Percentiles rank a stretch among this genome's conserved stretches.
phyloP scores from a whole-genome alignment of 2,329 filamentous ascomycete genomes.

The Colletotrichum noveboracense region DNA sequence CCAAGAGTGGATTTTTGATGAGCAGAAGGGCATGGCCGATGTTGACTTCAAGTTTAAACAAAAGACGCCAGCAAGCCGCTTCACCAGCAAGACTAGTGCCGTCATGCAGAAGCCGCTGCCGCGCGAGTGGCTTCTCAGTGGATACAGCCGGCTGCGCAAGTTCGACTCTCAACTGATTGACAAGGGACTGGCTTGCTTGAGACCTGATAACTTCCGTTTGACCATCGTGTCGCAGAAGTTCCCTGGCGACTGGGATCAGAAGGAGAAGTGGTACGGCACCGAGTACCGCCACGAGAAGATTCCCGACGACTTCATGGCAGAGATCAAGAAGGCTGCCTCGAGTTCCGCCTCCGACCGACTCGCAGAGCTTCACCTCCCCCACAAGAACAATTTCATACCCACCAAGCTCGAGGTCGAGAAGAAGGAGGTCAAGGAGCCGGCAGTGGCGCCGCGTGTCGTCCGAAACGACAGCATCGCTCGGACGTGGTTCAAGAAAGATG shows the following conservation, averaged over 20 bases:
- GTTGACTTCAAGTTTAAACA: slow-evolving; percentile 96
- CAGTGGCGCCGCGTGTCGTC: slow-evolving; percentile 78
- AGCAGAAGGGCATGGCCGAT: slow-evolving; percentile 88
- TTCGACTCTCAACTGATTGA: slow-evolving; percentile 83
- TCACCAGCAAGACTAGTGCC: slow-evolving; percentile 83
- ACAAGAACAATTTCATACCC: slow-evolving; percentile 95
- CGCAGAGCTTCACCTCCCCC: slow-evolving; percentile 80
- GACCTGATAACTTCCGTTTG: slow-evolving; percentile 89
- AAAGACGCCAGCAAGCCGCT: slow-evolving; percentile 87
- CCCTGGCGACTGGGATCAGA: slow-evolving; percentile 83
- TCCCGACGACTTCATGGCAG: slow-evolving; percentile 73
- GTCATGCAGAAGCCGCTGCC: slow-evolving; percentile 93
- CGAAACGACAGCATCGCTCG: slow-evolving; percentile 82
- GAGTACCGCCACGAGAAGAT: slow-evolving; percentile 88
- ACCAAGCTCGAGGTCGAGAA: slow-evolving; percentile 93
- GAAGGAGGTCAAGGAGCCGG: slow-evolving; percentile 81
- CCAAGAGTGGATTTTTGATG: slow-evolving; percentile 92
- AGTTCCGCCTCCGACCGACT: slow-evolving; percentile 65
- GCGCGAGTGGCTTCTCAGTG: slow-evolving; percentile 87
- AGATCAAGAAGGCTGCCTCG: slow-evolving; percentile 69
- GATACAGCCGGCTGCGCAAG: slow-evolving; percentile 74
- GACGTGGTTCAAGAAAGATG: slow-evolving; percentile 98
- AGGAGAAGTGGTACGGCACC: slow-evolving; percentile 97
- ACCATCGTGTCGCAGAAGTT: slow-evolving; percentile 82
- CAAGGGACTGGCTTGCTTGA: slow-evolving; percentile 73